Base-by-base conservation (phyloP, 306 rosid species). In the Lupinus albus region DNA sequence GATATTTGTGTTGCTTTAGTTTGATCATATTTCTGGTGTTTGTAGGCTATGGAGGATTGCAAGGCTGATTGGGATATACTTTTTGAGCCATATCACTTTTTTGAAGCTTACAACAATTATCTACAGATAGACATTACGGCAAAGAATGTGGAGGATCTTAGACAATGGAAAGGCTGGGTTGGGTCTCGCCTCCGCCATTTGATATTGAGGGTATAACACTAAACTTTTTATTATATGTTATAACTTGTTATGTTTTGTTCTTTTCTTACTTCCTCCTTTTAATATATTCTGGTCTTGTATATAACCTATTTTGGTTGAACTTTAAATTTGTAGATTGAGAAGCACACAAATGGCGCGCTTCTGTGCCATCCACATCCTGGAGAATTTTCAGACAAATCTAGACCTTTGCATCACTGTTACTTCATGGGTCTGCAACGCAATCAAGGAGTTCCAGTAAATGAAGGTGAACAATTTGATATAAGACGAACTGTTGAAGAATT, bases 141-240 rank as follows among this genome's bases (percentile, higher is more conserved):
- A 56, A 86, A 82, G 74, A 88, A 90, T 76, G 92, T 52, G 7
- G 96, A 90, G 51, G 97, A 88, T 78, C 77, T 90, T 61, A 88
- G 99, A 86, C 79, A 83, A 33, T 93, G 99, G 99, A 90, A 93
- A 78, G 99, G 99, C 33, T 93, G 99, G 99, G 99, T 93, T 80
- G 94, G 86, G 68, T 93, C 99, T 71, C 96, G 99, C 54, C 97
- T 93, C 44, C 96, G 99, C 45, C 97, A 90, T 44, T 85, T 93
- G 56, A 93, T 94, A 32, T 71, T 90, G 78, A 90, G 88, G 96
- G 99, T 93, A 79, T 70, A 50, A 16, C 36, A 63, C 53, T 53
- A 41, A 32, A 77, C 13, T 17, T 15, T 15, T 10, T 32, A 2
- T 13, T 6, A 28, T 32, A 53, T n/a, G 16, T 25, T 33, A 25